Evolutionary conservation across 169 alveolate species (phyloP).

Genomic region (Plasmodium vinckei): DNA sequence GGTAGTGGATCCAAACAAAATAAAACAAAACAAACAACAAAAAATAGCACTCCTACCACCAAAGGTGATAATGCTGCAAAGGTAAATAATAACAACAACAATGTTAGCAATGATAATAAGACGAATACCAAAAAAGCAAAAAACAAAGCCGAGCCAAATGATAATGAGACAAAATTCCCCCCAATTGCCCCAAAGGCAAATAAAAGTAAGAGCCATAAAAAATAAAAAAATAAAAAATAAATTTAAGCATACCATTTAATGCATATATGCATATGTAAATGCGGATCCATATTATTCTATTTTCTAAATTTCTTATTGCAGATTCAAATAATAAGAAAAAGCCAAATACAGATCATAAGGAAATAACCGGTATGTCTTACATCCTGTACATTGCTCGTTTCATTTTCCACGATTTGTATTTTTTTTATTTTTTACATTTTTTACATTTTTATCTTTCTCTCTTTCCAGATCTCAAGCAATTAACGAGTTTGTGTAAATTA

Average conservation of each 20-base stretch:
- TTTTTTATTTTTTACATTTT: background rate
- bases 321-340: slow-evolving; percentile 51
- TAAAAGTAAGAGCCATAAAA: background rate
- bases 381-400: too few species aligned
- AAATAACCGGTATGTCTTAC: slow-evolving; percentile 21
- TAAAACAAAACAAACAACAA: slow-evolving; percentile 7
- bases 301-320: background rate
- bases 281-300: background rate
- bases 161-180: slow-evolving; percentile 51
- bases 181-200: slow-evolving; percentile 45
- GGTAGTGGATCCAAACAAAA: slow-evolving; percentile 12
- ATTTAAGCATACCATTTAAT: background rate
- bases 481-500: slow-evolving; percentile 51
- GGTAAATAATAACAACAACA: background rate
- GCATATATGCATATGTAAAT: slow-evolving; percentile 17
- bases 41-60: background rate
- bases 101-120: too few species aligned
- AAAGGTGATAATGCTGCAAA: background rate
- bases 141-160: slow-evolving; percentile 13
- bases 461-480: slow-evolving; percentile 46
- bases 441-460: background rate
- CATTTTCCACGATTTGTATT: background rate
- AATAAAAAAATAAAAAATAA: background rate
- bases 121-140: slow-evolving; percentile 49
- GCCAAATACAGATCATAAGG: slow-evolving; percentile 23